A percentile compares a stretch with the other conserved stretches of the same genome.
phyloP scores from a whole-genome alignment of 2,329 filamentous ascomycete genomes.

The Talaromyces sp. region DNA sequence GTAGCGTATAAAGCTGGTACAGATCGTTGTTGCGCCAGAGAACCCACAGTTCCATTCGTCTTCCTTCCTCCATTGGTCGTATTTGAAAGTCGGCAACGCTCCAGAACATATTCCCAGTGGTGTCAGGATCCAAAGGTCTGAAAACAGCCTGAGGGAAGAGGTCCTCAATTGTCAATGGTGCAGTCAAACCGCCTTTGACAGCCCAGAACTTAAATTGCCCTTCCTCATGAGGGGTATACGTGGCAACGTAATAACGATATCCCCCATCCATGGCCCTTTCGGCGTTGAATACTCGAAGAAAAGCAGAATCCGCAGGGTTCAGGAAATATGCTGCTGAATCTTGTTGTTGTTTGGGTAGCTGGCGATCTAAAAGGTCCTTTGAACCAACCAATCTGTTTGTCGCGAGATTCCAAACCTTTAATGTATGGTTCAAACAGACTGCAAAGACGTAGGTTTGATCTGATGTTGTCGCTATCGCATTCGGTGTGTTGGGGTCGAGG shows the following conservation, averaged over 20 bases:
- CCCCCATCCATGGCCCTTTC: conserved; percentile 41
- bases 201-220: conserved; percentile 96
- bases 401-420: conserved; percentile 85
- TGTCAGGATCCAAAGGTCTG: conserved; percentile 58
- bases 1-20: conserved; percentile 68
- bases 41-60: conserved; percentile 62
- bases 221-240: conserved; percentile 80
- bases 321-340: conserved; percentile 70
- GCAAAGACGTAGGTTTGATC: conserved; percentile 59
- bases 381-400: conserved; percentile 71
- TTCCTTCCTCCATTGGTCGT: conserved; percentile 49
- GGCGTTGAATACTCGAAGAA: conserved; percentile 66
- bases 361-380: conserved; percentile 69
- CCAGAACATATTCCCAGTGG: conserved; percentile 69
- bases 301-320: conserved; percentile 69
- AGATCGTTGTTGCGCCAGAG: conserved; percentile 81
- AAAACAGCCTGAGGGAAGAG: conserved; percentile 61
- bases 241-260: conserved; percentile 60
- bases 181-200: conserved; percentile 57
- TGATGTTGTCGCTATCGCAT: conserved; percentile 40
- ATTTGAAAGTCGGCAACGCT: conserved; percentile 71
- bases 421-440: conserved; percentile 78
- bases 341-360: conserved; percentile 57
- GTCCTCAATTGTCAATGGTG: conserved; percentile 60
- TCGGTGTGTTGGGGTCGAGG: conserved; percentile 39